Base-by-base conservation (phyloP, 1,284 basidiomycete species). In the Cryptococcus sp. region DNA sequence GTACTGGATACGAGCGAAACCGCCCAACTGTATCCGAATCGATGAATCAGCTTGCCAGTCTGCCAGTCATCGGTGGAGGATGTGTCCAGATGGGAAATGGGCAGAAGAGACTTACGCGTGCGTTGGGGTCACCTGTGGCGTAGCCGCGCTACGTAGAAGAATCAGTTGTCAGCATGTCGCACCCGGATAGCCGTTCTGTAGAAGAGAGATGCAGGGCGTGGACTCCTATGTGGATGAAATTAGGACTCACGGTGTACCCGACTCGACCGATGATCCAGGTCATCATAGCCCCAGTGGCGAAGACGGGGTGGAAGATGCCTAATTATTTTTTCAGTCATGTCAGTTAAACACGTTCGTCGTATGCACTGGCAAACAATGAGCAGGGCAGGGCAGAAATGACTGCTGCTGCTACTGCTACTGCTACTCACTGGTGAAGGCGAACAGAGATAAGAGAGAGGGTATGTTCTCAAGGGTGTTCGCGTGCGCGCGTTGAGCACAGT, bases 381-480 rank as follows among this genome's bases (percentile, higher is more conserved):
- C n/a, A 48, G 11, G 27, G 23, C 20, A 8, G 19, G 5, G 20
- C 7, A 38, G 19, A 46, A 13, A n/a, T n/a, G n/a, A n/a, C n/a
- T n/a, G n/a, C n/a, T n/a, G n/a, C n/a, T 31, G 5, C 10, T 10
- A 5, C 27, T 10, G 10, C 19, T 23, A 11, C 27, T 31, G 5
- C 5, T 4, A 73, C 69, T 57, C 50, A 69, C 74, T 62, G 48
- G 73, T 47, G 67, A 64, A 76, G 3, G 56, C 62, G 47, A 60
- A 64, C 25, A 69, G 20, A 8, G 56, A 53, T 19, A 78, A 50
- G 47, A 71, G 38, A 59, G 58, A 68, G 1, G 74, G 70, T 25
- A 69, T 42, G 49, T 53, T 60, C 67, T 77, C 75, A 53, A 76
- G 67, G n/a, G 72, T 73, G 65, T 76, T 77, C n/a, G 57, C 65